Percentiles rank a stretch among this genome's conserved stretches.
Evolutionary conservation across 2,329 filamentous ascomycete genomes (phyloP).

Genomic region (Tympanopsis confertula): DNA sequence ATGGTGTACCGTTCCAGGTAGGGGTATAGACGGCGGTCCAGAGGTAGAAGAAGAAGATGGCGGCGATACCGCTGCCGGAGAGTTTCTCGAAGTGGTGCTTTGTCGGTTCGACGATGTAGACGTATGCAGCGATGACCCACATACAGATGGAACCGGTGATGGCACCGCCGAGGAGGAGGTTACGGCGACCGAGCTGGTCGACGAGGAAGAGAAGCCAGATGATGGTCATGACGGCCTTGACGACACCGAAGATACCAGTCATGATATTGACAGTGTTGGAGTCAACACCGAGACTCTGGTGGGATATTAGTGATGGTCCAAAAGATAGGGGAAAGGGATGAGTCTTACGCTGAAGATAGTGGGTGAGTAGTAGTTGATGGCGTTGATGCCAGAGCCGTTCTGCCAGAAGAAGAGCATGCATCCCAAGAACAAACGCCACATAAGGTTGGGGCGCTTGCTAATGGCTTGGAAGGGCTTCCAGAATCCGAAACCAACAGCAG

Average conservation of each 20-base stretch:
- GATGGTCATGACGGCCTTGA: slow-evolving; percentile 52
- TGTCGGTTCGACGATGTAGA: slow-evolving; percentile 27
- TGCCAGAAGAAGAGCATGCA: slow-evolving; percentile 58
- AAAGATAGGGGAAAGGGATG: background rate
- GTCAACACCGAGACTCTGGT: slow-evolving; percentile 38
- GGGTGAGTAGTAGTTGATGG: slow-evolving; percentile 49
- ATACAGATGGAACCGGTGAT: slow-evolving; percentile 45
- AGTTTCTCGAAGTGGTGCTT: slow-evolving; percentile 15
- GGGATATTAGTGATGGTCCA: slow-evolving; percentile 42
- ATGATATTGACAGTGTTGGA: slow-evolving; percentile 21
- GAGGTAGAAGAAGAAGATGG: slow-evolving; percentile 57
- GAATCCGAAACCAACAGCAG: slow-evolving; percentile 43
- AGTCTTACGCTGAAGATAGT: slow-evolving; percentile 37
- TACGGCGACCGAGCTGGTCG: slow-evolving; percentile 32
- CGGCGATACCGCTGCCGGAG: slow-evolving; percentile 37
- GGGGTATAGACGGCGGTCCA: slow-evolving; percentile 51
- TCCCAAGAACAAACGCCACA: slow-evolving; percentile 50
- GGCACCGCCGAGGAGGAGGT: slow-evolving; percentile 48
- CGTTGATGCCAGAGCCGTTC: slow-evolving; percentile 53
- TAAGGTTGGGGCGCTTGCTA: slow-evolving; percentile 31
- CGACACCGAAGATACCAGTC: slow-evolving; percentile 56
- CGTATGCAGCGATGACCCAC: slow-evolving; percentile 47
- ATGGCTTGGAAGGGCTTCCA: slow-evolving; percentile 45
- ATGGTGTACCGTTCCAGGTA: slow-evolving; percentile 48
- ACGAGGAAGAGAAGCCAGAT: slow-evolving; percentile 54